Base-by-base conservation (phyloP, 805 yeast species). In the Candida tammaniensis region DNA sequence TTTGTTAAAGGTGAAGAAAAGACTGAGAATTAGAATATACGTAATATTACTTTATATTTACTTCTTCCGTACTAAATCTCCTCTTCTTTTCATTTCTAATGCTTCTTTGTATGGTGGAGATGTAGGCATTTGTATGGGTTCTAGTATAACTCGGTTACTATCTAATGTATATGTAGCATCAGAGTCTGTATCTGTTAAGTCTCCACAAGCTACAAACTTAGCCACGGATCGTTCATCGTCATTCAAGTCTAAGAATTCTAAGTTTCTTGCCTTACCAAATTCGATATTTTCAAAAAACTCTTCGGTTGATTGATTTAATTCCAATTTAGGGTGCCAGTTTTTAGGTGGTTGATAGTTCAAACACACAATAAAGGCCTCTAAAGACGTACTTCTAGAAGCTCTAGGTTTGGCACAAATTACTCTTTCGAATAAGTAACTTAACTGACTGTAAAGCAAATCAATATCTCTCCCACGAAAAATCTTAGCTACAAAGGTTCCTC, bases 41-140 rank as follows among this genome's bases (percentile, higher is more conserved):
- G 5, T 11, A 15, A 17, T n/a, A 7, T 20, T 13, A 31, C 18
- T 19, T 23, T 17, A 31, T 12, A 8, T n/a, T 31, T 31, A 18
- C 16, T 31, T 31, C 24, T 15, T 36, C 35, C 56, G 41, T 13
- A 38, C 46, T 33, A 55, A 38, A 17, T 54, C 55, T 5, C 96
- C 96, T 38, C 73, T 74, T 51, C 96, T 72, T 60, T 86, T 87
- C 74, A 86, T 67, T 54, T 87, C 95, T 38, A 93, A 61, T 0
- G 98, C 98, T 38, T 78, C 76, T 61, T 91, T 91, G 60, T 93
- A 93, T 1, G 98, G 97, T 1, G 98, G 98, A 20, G 95, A 93
- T 1, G 96, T 89, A 7, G 98, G 98, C 57, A 79, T 70, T 52
- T 93, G 98, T 8, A 93, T 95, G 0, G 98, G 98, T 46, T 87